These are phyloP conservation scores for Reticulascus tulasneorum DNA, from an alignment of 2,329 filamentous ascomycete genomes.

Conservation along the genomic window DNA sequence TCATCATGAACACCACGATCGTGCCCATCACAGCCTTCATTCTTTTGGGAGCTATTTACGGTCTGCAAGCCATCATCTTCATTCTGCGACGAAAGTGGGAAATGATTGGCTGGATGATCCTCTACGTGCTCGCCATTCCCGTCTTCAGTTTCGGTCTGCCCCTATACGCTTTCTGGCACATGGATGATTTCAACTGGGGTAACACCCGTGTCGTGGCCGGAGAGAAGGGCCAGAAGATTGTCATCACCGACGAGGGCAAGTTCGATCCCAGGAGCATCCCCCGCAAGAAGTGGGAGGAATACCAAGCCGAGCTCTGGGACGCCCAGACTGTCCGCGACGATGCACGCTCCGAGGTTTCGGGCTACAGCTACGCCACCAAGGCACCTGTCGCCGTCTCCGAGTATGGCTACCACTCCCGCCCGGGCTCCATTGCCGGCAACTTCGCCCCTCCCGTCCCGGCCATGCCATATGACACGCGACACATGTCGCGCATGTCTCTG, in stretches of 20 bases:
- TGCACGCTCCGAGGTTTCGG: conserved; percentile 81
- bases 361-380: conserved; percentile 91
- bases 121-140: conserved; percentile 87
- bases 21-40: conserved; percentile 86
- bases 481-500: conserved; percentile 71
- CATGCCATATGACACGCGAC: conserved; percentile 41
- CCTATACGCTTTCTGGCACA: conserved; percentile 96
- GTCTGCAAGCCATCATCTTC: conserved; percentile 95
- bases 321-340: conserved; percentile 82
- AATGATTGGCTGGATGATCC: conserved; percentile 99
- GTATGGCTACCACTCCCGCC: conserved; percentile 63
- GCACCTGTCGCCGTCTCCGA: conserved; percentile 58
- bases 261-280: conserved; percentile 92
- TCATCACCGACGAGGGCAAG: conserved; percentile 95
- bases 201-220: conserved; percentile 97
- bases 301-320: conserved; percentile 97
- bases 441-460: conserved; percentile 43
- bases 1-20: conserved; percentile 56
- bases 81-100: conserved; percentile 97
- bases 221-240: conserved; percentile 85
- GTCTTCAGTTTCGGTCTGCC: conserved; percentile 89
- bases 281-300: conserved; percentile 99
- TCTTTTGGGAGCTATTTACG: conserved; percentile 91
- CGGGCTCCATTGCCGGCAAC: conserved; percentile 45
- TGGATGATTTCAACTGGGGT: conserved; percentile 99